Evolutionary conservation across 768 basidiomycete species (phyloP).

Genomic region (Agaricus blazei): DNA sequence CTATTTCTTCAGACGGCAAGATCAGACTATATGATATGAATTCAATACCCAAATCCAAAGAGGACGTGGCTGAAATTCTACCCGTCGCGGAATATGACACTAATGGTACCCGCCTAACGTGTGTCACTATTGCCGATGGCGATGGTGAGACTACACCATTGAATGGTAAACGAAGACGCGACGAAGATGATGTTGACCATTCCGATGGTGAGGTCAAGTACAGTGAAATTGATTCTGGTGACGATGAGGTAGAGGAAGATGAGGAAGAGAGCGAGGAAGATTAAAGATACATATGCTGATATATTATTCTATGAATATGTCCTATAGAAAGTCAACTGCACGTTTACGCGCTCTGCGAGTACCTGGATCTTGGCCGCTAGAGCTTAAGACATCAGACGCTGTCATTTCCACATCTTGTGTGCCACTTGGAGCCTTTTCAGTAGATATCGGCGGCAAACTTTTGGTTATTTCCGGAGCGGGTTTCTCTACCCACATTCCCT

Average conservation of each 20-base stretch:
- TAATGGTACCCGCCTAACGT: slow-evolving; percentile 82
- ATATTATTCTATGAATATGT: background rate
- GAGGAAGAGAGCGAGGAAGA: slow-evolving; percentile 24
- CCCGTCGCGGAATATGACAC: slow-evolving; percentile 74
- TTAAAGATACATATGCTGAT: slow-evolving; percentile 4
- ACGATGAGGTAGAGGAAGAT: slow-evolving; percentile 23
- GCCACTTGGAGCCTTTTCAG: background rate
- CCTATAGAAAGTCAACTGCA: slow-evolving; percentile 72
- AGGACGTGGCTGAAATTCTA: slow-evolving; percentile 31
- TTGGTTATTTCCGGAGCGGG: slow-evolving; percentile 37
- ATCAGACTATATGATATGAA: slow-evolving; percentile 73
- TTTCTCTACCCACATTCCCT: slow-evolving; percentile 69
- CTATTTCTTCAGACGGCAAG: slow-evolving; percentile 88
- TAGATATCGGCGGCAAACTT: slow-evolving; percentile 18
- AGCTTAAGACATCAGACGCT: slow-evolving; percentile 12
- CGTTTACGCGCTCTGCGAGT: slow-evolving; percentile 51
- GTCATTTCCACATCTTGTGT: background rate
- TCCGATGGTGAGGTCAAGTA: slow-evolving; percentile 18
- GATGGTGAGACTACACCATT: slow-evolving; percentile 11
- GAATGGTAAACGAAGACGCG: slow-evolving; percentile 22
- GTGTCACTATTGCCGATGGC: slow-evolving; percentile 37
- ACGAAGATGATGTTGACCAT: slow-evolving; percentile 16
- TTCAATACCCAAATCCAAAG: slow-evolving; percentile 29
- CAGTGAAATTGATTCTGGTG: slow-evolving; percentile 16
- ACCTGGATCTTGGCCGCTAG: slow-evolving; percentile 13